Evolutionary conservation across 1,284 basidiomycete species (phyloP), one percentile per base, ranked within the genome.

Genomic region (Neonothopanus nambi): DNA sequence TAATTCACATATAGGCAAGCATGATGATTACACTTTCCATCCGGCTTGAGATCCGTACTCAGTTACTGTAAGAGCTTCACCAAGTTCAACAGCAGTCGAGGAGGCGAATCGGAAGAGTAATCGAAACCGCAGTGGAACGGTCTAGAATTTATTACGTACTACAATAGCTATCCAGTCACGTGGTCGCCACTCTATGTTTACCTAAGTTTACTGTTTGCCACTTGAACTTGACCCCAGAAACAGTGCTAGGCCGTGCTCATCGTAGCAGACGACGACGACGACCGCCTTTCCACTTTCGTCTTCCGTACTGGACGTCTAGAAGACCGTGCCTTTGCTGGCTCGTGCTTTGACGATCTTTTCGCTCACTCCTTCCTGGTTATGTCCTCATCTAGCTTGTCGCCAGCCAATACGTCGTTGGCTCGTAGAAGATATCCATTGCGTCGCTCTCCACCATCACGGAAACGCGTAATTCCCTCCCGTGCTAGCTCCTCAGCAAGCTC

Each of bases 381-480:
- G 72, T 38, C 64, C 68, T 41, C 65, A 67, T 48, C 63, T 64
- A 62, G 18, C 52, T 61, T 65, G 41, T 57, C 63, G 18, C 63
- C 64, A 36, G 46, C 48, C 51, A 55, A 49, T 37, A 44, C 68
- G 35, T 59, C 67, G 57, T 61, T 63, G 49, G 61, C 64, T 47
- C 72, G 66, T 59, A 57, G 61, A 51, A 71, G 68, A 43, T 61
- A 63, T 20, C 56, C 63, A 15, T 62, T 66, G 52, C 74, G 77
- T 59, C 76, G 71, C 60, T 70, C 70, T 18, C 65, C 70, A 35
- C 59, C 65, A 42, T 63, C 73, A 52, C 69, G 70, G 43, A 56
- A 54, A 50, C 52, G 51, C 50, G 47, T 33, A 30, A 15, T 36
- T 30, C 40, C 7, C n/a, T 18, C 49, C 38, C 51, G 33, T 28